phyloP scores from a whole-genome alignment of 345 rosid species.

The Cardamine chenopodiifolia region DNA sequence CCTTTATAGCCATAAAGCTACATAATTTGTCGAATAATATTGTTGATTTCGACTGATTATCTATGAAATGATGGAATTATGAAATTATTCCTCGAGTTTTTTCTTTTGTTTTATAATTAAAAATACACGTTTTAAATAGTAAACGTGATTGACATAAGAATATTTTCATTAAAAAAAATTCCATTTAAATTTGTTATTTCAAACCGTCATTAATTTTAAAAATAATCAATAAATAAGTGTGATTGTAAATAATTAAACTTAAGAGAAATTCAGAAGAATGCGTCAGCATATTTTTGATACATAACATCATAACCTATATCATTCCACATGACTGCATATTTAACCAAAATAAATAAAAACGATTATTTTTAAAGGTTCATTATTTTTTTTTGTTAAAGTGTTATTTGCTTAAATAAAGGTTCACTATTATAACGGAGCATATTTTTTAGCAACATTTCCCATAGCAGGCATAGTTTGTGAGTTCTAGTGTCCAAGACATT shows the following conservation, averaged over 20 bases:
- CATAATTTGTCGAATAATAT: neutral
- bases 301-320: neutral
- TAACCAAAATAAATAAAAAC: neutral
- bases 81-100: neutral
- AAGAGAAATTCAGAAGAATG: neutral
- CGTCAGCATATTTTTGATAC: neutral
- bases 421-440: neutral
- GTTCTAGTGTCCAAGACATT: conserved; percentile 31
- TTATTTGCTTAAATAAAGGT: too few species aligned
- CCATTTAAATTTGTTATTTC: neutral
- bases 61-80: neutral
- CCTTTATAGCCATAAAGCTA: neutral
- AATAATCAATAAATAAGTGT: neutral
- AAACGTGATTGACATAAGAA: neutral
- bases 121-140: neutral
- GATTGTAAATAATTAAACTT: neutral
- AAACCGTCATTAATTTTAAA: neutral
- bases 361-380: too few species aligned
- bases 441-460: conserved; percentile 5
- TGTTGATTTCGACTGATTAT: conserved; percentile 3
- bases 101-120: too few species aligned
- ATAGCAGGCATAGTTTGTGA: conserved; percentile 17
- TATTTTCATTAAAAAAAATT: neutral
- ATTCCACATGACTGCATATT: neutral
- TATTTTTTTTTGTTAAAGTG: too few species aligned